Conservation (phyloP, 2,329 filamentous ascomycete species). For the Nakataea oryzae region DNA sequence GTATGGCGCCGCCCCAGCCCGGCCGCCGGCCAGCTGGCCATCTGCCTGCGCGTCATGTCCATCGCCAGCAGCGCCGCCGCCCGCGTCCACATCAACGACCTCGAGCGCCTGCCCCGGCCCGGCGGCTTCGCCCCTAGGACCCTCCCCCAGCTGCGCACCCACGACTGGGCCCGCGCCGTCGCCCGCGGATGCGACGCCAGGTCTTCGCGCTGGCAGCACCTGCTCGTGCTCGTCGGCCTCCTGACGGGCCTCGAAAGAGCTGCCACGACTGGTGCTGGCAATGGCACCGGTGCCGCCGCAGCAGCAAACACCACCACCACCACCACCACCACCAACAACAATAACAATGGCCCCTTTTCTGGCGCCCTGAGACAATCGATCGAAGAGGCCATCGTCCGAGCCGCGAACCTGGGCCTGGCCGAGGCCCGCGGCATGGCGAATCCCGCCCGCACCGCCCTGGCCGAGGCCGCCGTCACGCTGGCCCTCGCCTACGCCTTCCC, state of each 20-base stretch:
- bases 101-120: slow-evolving; percentile 15
- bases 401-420: slow-evolving; percentile 64
- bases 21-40: slow-evolving; percentile 34
- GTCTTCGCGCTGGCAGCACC: slow-evolving; percentile 68
- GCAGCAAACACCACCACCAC: too few species aligned
- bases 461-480: slow-evolving; percentile 48
- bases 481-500: slow-evolving; percentile 71
- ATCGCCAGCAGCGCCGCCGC: slow-evolving; percentile 60
- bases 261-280: too few species aligned
- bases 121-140: slow-evolving; percentile 19
- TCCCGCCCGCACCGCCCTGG: slow-evolving; percentile 16
- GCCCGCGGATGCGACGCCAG: slow-evolving; percentile 46
- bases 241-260: slow-evolving; percentile 59
- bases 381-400: slow-evolving; percentile 62
- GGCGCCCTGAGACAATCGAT: slow-evolving; percentile 53
- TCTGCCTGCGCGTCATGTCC: slow-evolving; percentile 56
- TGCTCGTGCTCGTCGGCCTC: slow-evolving; percentile 69
- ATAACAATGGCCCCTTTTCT: slow-evolving; percentile 45
- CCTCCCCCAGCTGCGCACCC: slow-evolving; percentile 17
- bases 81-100: slow-evolving; percentile 38
- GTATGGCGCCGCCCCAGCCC: slow-evolving; percentile 40
- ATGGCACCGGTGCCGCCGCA: too few species aligned
- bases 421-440: background rate
- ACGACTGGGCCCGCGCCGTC: slow-evolving; percentile 46
- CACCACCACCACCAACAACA: too few species aligned